Conservation (phyloP, 495 filamentous ascomycete species). For the Lophium mytilinum region DNA sequence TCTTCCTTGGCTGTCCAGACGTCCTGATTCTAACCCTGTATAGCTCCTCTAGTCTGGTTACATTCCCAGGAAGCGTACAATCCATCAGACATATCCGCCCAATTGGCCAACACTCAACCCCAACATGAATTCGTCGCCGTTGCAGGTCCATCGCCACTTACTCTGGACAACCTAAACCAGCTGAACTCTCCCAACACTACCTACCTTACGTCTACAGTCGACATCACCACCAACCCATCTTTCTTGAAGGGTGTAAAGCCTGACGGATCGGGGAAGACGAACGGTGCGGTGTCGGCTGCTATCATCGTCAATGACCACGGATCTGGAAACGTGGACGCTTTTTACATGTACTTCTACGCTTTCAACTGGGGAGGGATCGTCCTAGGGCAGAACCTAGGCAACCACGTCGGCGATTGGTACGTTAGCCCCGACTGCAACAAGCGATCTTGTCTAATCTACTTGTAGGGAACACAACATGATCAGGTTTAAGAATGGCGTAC, state of each 20-base stretch:
- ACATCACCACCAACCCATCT: slow-evolving; percentile 42
- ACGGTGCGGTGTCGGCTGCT: slow-evolving; percentile 35
- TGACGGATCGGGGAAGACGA: slow-evolving; percentile 38
- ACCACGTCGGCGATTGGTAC: too few relatives aligned
- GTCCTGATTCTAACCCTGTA: background rate
- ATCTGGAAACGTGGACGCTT: slow-evolving; percentile 47
- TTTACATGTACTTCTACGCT: slow-evolving; percentile 62
- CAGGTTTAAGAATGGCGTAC: slow-evolving; percentile 51
- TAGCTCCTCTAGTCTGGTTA: slow-evolving; percentile 33
- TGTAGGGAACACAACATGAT: slow-evolving; percentile 60
- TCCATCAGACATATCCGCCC: slow-evolving; percentile 50
- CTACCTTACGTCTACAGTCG: slow-evolving; percentile 50
- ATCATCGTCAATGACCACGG: slow-evolving; percentile 51
- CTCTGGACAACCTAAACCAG: slow-evolving; percentile 40
- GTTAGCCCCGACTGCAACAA: background rate
- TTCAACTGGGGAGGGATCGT: slow-evolving; percentile 41
- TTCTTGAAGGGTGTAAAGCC: slow-evolving; percentile 42
- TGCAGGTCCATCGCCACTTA: slow-evolving; percentile 35
- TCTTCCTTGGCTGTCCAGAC: background rate
- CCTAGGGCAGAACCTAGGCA: background rate
- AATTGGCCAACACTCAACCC: slow-evolving; percentile 48
- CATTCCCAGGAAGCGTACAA: slow-evolving; percentile 48
- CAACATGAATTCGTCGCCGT: slow-evolving; percentile 44
- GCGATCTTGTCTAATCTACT: background rate
- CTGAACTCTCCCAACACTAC: slow-evolving; percentile 42